Evolutionary conservation across 495 filamentous ascomycete species (phyloP), one percentile per base, ranked within the genome.

Genomic region (Lasiosphaeria miniovina): DNA sequence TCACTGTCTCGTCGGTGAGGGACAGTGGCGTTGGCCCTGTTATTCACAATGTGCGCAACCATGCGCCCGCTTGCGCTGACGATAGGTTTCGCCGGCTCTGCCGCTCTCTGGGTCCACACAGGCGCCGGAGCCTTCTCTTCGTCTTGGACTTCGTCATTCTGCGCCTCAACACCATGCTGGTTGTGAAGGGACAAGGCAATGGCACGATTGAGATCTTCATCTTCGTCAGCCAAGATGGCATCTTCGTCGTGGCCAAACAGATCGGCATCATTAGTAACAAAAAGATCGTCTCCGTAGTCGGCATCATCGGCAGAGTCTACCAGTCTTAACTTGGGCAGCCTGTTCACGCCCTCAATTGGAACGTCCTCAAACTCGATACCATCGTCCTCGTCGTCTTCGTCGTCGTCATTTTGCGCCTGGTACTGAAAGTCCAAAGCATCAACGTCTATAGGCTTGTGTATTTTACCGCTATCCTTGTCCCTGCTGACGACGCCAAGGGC

Each of bases 301-400:
- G 36, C 34, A 9, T 35, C 41, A 38, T 46, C 54, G 33, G 6
- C 60, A 17, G 34, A 14, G 48, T 52, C 1, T 41, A 17, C 4
- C 17, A 54, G 12, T 33, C 49, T 64, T 3, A 68, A 6, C 63
- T 88, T 96, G 0, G 93, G 93, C 48, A 98, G 73, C 54, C 94
- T 79, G 64, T 98, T 98, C 34, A 98, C 64, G 2, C 94, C 94
- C 70, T 95, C 93, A 46, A 98, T 89, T 3, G 94, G 94, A 12
- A 98, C 89, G 74, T 98, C 94, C 70, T 98, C 94, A 67, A 98
- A 98, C 3, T 85, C 87, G 15, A 84, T 85, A 1, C 89, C 87
- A 15, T 85, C 86, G 15, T 86, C 87, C 34, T 87, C 87, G 24
- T 81, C 85, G 15, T 89, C 90, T 4, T 85, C 81, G 0, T 81